Conservation (phyloP, 1,284 basidiomycete genomes). For the Ceratobasidium papillatum region DNA sequence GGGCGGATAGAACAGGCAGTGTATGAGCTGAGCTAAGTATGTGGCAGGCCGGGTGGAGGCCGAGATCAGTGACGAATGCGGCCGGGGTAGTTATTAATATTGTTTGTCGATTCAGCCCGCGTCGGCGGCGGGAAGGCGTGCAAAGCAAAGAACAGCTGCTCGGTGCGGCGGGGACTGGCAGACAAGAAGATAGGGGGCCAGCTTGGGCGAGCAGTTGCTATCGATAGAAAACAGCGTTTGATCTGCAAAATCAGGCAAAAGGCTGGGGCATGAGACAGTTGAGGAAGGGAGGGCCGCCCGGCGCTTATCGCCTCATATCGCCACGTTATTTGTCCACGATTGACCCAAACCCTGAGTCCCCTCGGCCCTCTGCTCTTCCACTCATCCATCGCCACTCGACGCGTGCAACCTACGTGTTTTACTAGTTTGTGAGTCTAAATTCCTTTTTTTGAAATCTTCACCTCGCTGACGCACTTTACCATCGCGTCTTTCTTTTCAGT, state of each 20-base stretch:
- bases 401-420: conserved; percentile 22
- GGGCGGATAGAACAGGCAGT: neutral
- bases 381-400: conserved; percentile 17
- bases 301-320: conserved; percentile 30
- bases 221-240: conserved; percentile 35
- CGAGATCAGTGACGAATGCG: conserved; percentile 28
- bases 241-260: neutral
- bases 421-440: neutral
- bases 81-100: too few relatives aligned
- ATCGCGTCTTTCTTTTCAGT: conserved; percentile 29
- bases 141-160: conserved; percentile 12
- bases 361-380: conserved; percentile 34
- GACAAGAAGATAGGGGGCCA: conserved; percentile 18
- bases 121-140: conserved; percentile 19
- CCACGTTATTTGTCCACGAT: conserved; percentile 32
- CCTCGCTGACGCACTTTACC: neutral
- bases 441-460: neutral
- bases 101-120: neutral
- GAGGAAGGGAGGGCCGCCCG: conserved; percentile 7
- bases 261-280: neutral
- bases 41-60: neutral
- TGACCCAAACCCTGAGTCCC: conserved; percentile 13
- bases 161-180: neutral
- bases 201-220: conserved; percentile 35
- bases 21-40: neutral